Evolutionary conservation across 768 basidiomycete genomes (phyloP).

Genomic region (Plicaturopsis crispa): DNA sequence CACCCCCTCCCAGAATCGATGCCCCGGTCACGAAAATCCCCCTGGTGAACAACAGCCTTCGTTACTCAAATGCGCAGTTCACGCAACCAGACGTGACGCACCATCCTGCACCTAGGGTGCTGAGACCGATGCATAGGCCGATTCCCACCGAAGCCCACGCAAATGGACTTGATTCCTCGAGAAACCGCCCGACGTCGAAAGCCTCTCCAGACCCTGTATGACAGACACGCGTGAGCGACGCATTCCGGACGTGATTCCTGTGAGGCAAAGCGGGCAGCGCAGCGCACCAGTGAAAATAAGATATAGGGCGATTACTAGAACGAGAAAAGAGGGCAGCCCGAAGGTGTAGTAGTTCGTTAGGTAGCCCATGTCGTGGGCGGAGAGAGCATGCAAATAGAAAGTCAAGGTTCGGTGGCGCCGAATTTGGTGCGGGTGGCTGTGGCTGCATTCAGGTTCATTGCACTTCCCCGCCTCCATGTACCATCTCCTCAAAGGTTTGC

Average conservation of each 20-base stretch:
- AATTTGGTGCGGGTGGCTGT: background rate
- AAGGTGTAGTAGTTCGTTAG: conserved; percentile 51
- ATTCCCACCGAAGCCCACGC: conserved; percentile 89
- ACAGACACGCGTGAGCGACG: too few relatives aligned
- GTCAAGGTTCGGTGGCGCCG: background rate
- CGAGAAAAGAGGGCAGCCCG: conserved; percentile 61
- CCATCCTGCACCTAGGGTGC: conserved; percentile 95
- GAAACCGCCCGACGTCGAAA: conserved; percentile 90
- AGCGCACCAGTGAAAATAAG: conserved; percentile 80
- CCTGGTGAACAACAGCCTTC: conserved; percentile 42
- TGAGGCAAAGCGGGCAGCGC: too few relatives aligned
- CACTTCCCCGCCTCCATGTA: conserved; percentile 53
- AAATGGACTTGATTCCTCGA: conserved; percentile 92
- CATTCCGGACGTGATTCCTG: too few relatives aligned
- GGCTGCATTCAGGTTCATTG: background rate
- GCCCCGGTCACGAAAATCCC: conserved; percentile 96
- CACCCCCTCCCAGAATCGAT: conserved; percentile 95
- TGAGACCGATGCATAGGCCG: conserved; percentile 87
- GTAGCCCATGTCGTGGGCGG: conserved; percentile 32
- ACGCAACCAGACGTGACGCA: conserved; percentile 28
- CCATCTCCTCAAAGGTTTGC: conserved; percentile 86
- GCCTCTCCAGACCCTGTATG: conserved; percentile 73
- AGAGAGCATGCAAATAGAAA: background rate
- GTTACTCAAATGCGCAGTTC: background rate
- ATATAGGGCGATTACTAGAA: conserved; percentile 69